phyloP scores from a whole-genome alignment of 2,329 filamentous ascomycete species.

The Talaromyces amestolkiae region DNA sequence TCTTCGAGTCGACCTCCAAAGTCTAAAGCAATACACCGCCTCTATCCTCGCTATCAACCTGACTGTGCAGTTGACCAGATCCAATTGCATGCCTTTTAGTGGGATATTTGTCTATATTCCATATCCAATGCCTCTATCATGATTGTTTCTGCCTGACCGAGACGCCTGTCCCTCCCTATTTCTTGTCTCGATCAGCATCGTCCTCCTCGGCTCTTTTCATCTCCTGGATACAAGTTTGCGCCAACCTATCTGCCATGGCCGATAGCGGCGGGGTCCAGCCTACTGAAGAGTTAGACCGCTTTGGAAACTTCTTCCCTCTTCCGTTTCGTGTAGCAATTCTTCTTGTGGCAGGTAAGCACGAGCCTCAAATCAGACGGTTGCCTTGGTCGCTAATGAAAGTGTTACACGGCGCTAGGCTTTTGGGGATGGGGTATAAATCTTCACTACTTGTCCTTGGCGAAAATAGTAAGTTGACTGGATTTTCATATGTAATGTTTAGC shows the following conservation, averaged over 20 bases:
- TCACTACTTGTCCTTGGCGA: constrained; percentile 73
- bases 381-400: background rate
- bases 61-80: background rate
- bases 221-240: background rate
- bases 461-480: constrained; percentile 59
- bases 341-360: constrained; percentile 69
- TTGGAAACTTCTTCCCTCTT: constrained; percentile 81
- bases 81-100: background rate
- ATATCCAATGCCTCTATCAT: background rate
- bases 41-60: background rate
- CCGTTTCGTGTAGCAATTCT: constrained; percentile 87
- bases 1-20: background rate
- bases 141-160: constrained; percentile 5
- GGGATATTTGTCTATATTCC: background rate
- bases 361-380: background rate
- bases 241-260: constrained; percentile 10
- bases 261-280: constrained; percentile 8
- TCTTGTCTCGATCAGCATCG: constrained; percentile 2
- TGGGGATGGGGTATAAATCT: constrained; percentile 96
- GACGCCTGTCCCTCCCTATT: background rate
- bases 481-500: background rate
- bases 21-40: background rate
- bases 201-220: background rate
- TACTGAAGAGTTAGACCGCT: constrained; percentile 63
- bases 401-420: constrained; percentile 58